Evolutionary conservation across 768 basidiomycete genomes (phyloP).

Genomic region (Pisolithus marmoratus): DNA sequence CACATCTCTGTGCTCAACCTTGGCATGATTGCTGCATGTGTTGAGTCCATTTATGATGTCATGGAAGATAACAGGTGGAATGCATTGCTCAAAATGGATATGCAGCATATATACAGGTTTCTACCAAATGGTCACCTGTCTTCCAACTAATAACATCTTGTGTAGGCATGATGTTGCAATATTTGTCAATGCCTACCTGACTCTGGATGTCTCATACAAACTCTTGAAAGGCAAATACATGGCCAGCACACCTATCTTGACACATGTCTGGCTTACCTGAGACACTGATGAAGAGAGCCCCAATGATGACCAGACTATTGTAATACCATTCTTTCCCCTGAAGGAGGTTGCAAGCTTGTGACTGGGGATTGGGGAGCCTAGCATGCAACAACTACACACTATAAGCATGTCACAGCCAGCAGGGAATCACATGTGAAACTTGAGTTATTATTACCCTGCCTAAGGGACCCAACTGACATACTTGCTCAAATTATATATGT

Average conservation of each 20-base stretch:
- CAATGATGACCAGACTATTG: slow-evolving; percentile 64
- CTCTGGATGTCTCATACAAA: slow-evolving; percentile 82
- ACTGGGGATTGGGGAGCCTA: slow-evolving; percentile 87
- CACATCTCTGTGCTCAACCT: too few relatives aligned
- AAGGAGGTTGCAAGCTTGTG: slow-evolving; percentile 96
- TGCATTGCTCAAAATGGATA: slow-evolving; percentile 76
- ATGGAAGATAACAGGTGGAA: slow-evolving; percentile 94
- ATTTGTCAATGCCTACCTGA: slow-evolving; percentile 96
- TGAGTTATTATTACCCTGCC: slow-evolving; percentile 85
- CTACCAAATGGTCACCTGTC: neutral
- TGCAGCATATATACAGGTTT: slow-evolving; percentile 74
- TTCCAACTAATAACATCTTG: neutral
- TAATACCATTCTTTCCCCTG: slow-evolving; percentile 86
- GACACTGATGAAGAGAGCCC: slow-evolving; percentile 76
- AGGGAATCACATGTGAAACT: slow-evolving; percentile 75
- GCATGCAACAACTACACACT: slow-evolving; percentile 73
- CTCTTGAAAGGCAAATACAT: slow-evolving; percentile 85
- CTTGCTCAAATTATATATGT: slow-evolving; percentile 75
- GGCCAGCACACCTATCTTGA: slow-evolving; percentile 74
- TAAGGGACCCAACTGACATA: slow-evolving; percentile 82
- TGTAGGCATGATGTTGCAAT: slow-evolving; percentile 87
- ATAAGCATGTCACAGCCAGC: slow-evolving; percentile 80
- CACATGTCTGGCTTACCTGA: slow-evolving; percentile 73
- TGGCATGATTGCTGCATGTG: too few relatives aligned
- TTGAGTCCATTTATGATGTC: slow-evolving; percentile 92